phyloP scores from a whole-genome alignment of 2,329 filamentous ascomycete species.

The Mycosphaerella arachidis region DNA sequence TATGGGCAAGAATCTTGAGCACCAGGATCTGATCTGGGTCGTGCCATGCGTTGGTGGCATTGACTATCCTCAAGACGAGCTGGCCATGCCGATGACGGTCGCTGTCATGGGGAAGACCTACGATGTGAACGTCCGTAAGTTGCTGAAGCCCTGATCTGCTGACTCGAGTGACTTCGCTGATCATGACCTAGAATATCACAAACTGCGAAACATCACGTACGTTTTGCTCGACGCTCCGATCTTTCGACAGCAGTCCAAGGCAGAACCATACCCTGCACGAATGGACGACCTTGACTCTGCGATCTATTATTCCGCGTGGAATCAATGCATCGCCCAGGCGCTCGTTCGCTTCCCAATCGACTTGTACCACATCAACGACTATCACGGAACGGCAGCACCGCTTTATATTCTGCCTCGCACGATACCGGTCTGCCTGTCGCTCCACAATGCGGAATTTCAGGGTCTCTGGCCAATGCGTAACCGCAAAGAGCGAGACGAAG shows the following conservation, averaged over 20 bases:
- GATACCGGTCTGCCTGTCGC: conserved; percentile 56
- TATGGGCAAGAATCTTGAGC: conserved; percentile 60
- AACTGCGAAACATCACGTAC: conserved; percentile 60
- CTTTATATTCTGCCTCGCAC: conserved; percentile 59
- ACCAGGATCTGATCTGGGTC: conserved; percentile 58
- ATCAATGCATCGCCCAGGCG: conserved; percentile 60
- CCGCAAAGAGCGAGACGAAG: conserved; percentile 55
- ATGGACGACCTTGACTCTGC: conserved; percentile 65
- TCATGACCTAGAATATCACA: conserved; percentile 47
- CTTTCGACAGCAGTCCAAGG: conserved; percentile 58
- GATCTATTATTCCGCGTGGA: conserved; percentile 65
- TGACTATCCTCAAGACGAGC: conserved; percentile 56
- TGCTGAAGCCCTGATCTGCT: background rate
- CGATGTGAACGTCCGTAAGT: conserved; percentile 50
- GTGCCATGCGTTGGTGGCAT: conserved; percentile 53
- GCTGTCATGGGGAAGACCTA: conserved; percentile 56
- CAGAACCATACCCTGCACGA: conserved; percentile 59
- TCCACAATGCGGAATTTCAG: conserved; percentile 66
- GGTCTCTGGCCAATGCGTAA: conserved; percentile 63
- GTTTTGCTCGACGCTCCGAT: conserved; percentile 62
- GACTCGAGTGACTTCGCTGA: background rate
- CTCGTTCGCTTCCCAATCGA: conserved; percentile 58
- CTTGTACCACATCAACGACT: conserved; percentile 61
- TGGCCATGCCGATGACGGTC: conserved; percentile 56
- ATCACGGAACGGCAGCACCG: conserved; percentile 58